These are phyloP conservation scores for Fraxinus latifolia DNA, from an alignment of 305 asterid species.

Conservation along the genomic window DNA sequence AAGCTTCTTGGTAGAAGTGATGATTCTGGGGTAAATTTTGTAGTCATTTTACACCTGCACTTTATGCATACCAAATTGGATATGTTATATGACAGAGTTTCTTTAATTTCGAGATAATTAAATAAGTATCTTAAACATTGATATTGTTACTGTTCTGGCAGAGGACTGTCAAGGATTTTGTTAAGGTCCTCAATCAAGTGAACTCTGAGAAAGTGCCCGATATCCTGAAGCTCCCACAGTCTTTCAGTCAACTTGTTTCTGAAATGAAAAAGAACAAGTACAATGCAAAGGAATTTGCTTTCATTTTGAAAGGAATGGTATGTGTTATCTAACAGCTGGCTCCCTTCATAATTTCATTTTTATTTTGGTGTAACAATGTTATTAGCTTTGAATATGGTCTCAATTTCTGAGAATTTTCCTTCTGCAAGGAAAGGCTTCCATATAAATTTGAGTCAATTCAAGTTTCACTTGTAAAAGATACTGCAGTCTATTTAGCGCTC, in stretches of 20 bases:
- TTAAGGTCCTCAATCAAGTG: conserved; percentile 84
- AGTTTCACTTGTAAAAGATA: neutral
- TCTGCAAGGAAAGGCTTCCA: neutral
- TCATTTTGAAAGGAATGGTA: conserved; percentile 95
- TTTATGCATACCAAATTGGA: conserved; percentile 11
- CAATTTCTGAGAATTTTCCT: neutral
- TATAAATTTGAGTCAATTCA: neutral
- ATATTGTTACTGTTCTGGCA: conserved; percentile 40
- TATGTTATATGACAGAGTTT: neutral
- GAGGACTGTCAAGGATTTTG: conserved; percentile 81
- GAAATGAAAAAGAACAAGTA: conserved; percentile 82
- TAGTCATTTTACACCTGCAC: neutral
- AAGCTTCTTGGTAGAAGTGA: conserved; percentile 82
- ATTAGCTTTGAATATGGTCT: conserved; percentile 17
- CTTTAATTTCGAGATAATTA: conserved; percentile 1
- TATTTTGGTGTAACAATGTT: neutral
- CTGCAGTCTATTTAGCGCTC: neutral
- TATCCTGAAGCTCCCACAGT: conserved; percentile 78
- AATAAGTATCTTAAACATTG: conserved; percentile 25
- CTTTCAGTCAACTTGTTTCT: conserved; percentile 82
- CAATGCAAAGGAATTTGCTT: conserved; percentile 76
- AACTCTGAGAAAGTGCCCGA: conserved; percentile 83
- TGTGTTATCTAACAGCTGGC: conserved; percentile 7
- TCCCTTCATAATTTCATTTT: neutral
- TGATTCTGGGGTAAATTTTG: conserved; percentile 76